Base-by-base conservation (phyloP, 2,329 filamentous ascomycete species). In the Thielaviopsis euricoi region DNA sequence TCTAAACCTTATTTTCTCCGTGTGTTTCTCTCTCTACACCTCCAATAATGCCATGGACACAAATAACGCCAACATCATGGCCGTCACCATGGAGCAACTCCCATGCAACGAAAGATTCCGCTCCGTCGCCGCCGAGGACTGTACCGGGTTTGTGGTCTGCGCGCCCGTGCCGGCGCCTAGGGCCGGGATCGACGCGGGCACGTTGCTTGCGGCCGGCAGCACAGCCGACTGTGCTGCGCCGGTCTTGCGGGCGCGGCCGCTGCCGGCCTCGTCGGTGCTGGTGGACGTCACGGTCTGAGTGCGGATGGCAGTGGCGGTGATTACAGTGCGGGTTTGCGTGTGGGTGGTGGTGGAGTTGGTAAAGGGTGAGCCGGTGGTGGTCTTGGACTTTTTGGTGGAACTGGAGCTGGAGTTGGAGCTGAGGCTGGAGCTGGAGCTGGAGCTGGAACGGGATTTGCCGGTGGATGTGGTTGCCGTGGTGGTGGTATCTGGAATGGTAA, bases 171-270 rank as follows among this genome's bases (percentile, higher is more conserved):
- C 54, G 21, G 43, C 37, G 9, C 55, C 58, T 19, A 60, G 50
- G 19, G 58, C 58, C 15, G 58, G 58, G 7, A 60, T 60, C 5
- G 49, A 54, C n/a, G 58, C 33, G 26, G 54, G 58, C 43, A 60
- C 58, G 17, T 53, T 60, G n/a, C 26, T 53, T 6, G 55, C 40
- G 21, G 56, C 33, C 6, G 58, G 58, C 37, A 59, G 33, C 51
- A 59, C 2, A 9, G 52, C 52, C 5, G 46, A 21, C 15, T 49
- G 46, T 13, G 53, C 50, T 2, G 51, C 51, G n/a, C 26, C 51
- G 2, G 25, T 10, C 22, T 25, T 25, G 6, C 40, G 12, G 6
- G 48, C 48, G 33, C 17, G 25, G 22, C 33, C 55, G 10, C 33
- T 49, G 10, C n/a, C 29, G n/a, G 51, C 52, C 23, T 29, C 52